A percentile compares a stretch with the other conserved stretches of the same genome.
These are phyloP conservation scores for Euphorbia peplus DNA, from an alignment of 345 rosid genomes.

Conservation along the genomic window DNA sequence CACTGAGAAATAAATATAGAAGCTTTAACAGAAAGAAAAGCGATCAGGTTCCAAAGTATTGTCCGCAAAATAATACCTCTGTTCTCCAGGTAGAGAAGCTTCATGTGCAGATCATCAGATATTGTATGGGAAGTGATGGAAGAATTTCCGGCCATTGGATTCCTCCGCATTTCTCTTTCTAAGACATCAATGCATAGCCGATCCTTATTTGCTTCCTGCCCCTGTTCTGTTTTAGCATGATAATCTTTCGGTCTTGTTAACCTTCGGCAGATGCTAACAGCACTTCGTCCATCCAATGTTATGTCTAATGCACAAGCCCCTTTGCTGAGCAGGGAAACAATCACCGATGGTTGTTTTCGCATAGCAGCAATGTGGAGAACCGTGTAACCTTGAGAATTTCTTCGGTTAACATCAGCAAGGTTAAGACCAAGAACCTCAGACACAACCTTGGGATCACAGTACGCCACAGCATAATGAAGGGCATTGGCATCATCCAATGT, in stretches of 20 bases:
- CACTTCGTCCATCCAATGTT: slow-evolving; percentile 74
- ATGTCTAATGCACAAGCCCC: slow-evolving; percentile 71
- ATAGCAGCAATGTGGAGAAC: slow-evolving; percentile 89
- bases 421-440: slow-evolving; percentile 66
- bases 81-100: slow-evolving; percentile 81
- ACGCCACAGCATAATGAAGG: slow-evolving; percentile 84
- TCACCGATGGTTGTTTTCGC: slow-evolving; percentile 73
- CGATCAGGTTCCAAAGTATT: neutral
- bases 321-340: slow-evolving; percentile 62
- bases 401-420: slow-evolving; percentile 67
- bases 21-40: neutral
- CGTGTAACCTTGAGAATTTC: slow-evolving; percentile 72
- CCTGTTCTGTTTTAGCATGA: slow-evolving; percentile 60
- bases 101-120: slow-evolving; percentile 84
- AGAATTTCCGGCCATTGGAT: slow-evolving; percentile 54
- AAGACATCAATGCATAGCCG: slow-evolving; percentile 77
- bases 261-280: slow-evolving; percentile 77
- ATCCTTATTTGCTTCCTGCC: slow-evolving; percentile 74
- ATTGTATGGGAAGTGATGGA: slow-evolving; percentile 46
- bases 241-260: slow-evolving; percentile 88
- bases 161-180: slow-evolving; percentile 80
- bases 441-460: slow-evolving; percentile 89
- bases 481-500: slow-evolving; percentile 77
- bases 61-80: slow-evolving; percentile 54
- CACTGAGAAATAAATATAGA: neutral